Base-by-base conservation (phyloP, 2,329 filamentous ascomycete genomes). In the Lecanoromycetidae sp. region DNA sequence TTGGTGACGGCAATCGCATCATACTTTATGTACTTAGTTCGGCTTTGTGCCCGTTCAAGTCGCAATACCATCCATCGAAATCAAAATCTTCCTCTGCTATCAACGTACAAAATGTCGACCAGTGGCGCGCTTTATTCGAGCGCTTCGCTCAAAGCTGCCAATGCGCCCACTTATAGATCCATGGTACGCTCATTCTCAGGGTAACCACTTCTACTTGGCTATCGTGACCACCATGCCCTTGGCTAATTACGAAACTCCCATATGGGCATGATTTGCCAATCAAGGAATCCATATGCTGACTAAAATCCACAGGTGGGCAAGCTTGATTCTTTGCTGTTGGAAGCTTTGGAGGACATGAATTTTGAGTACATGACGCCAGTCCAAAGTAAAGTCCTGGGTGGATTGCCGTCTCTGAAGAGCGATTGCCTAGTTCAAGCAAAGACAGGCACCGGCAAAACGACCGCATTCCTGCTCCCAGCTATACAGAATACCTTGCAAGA, bases 391-490 rank as follows among this genome's bases (percentile, higher is more conserved):
- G 71, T 75, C 5, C 60, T 76, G 47, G 69, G 62, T 2, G 66
- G 73, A 50, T 62, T 76, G 22, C 71, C 71, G 6, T 63, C 58
- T 32, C 67, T 68, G 58, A 65, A 64, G 32, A 67, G 66, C 38
- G 72, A 76, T 55, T 74, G 83, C 57, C 74, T 96, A 55, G 91
- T 88, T 36, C 91, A 96, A 69, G 91, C 91, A 51, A 95, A 87
- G 68, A 98, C 91, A 8, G 91, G 91, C 62, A 96, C 91, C 3
- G 91, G 91, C 62, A 98, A 98, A 69, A 98, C 91, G 0, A 70
- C 96, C 49, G 91, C 86, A 32, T 98, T 96, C 71, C 74, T 98
- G 22, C 67, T 95, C 5, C 91, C 91, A 38, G 71, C 87, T 8
- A 69, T 96, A 44, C 86, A 95, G 62, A 80, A 79, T 49, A 82